Evolutionary conservation across 257 asterid species (phyloP).

Genomic region (Handroanthus guayacan): DNA sequence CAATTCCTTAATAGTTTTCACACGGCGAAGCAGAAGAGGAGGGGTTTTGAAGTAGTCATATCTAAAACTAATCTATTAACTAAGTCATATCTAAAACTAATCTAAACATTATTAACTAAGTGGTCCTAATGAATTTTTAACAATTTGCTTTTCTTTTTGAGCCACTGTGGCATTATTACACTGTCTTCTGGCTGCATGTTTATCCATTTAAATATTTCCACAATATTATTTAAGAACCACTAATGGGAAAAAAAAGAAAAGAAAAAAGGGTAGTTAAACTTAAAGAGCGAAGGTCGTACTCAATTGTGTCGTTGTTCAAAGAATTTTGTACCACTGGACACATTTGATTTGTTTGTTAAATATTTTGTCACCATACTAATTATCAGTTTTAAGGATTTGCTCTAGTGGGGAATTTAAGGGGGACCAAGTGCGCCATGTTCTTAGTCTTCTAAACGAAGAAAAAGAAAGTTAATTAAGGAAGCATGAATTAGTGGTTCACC

Average conservation of each 20-base stretch:
- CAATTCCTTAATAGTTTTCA: background rate
- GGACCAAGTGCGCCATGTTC: background rate
- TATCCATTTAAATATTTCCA: background rate
- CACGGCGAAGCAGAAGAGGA: too few species aligned
- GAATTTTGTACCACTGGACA: background rate
- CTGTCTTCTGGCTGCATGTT: too few species aligned
- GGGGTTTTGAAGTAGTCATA: background rate
- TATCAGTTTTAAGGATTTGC: background rate
- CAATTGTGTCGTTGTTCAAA: background rate
- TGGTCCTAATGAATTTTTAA: background rate
- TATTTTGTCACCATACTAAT: conserved; percentile 6
- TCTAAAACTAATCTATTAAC: background rate
- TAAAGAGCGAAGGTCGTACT: background rate
- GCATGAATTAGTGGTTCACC: too few species aligned
- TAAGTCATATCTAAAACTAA: background rate
- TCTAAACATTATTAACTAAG: background rate
- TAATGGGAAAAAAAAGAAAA: background rate
- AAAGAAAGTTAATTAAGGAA: background rate
- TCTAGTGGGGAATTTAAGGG: background rate
- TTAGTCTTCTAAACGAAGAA: background rate
- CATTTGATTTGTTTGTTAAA: background rate
- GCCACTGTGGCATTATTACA: too few species aligned
- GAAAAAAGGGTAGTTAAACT: background rate
- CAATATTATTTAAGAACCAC: background rate
- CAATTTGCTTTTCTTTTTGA: background rate